phyloP scores from a whole-genome alignment of 2,329 filamentous ascomycete genomes.

The Zalaria obscura region DNA sequence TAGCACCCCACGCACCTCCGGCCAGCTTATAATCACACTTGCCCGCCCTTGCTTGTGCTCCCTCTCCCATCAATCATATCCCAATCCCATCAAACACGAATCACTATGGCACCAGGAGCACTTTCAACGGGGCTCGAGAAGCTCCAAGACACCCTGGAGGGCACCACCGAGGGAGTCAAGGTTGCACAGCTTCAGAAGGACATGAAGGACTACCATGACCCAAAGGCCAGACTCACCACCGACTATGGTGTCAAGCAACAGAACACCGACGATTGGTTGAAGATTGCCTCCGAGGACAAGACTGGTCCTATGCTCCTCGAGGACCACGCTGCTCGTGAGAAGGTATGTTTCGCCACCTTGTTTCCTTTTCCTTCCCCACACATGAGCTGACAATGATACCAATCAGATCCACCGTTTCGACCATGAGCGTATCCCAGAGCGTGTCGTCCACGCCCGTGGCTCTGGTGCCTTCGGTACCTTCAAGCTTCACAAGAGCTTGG shows the following conservation, averaged over 20 bases:
- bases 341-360: constrained; percentile 25
- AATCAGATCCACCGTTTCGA: constrained; percentile 61
- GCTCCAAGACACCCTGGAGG: neutral
- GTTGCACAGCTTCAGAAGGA: neutral
- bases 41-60: too few species aligned
- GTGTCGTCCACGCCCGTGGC: constrained; percentile 54
- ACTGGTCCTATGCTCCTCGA: constrained; percentile 57
- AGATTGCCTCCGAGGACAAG: constrained; percentile 44
- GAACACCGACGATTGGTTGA: constrained; percentile 68
- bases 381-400: neutral
- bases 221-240: constrained; percentile 50
- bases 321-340: constrained; percentile 59
- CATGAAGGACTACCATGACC: constrained; percentile 34
- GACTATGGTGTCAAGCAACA: constrained; percentile 63
- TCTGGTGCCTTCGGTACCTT: constrained; percentile 53
- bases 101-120: too few species aligned
- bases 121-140: neutral
- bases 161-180: neutral
- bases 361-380: too few species aligned
- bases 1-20: too few species aligned
- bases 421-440: constrained; percentile 55
- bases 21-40: too few species aligned
- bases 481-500: constrained; percentile 47
- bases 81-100: too few species aligned
- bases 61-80: too few species aligned